These are phyloP conservation scores for Cymbidium sinense DNA, from an alignment of 106 monocot genomes.

Conservation along the genomic window DNA sequence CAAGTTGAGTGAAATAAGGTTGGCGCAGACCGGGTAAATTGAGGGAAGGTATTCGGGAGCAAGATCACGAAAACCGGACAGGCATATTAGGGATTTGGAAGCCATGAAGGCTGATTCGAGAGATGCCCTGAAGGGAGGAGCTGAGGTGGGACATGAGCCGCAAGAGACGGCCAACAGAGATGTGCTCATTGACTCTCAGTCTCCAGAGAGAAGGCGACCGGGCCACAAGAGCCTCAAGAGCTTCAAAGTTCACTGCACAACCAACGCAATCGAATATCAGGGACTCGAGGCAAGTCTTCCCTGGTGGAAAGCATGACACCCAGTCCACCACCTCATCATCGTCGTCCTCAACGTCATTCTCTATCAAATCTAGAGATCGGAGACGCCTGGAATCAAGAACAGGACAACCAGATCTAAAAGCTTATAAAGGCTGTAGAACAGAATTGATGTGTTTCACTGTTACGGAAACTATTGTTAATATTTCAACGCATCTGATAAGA, in stretches of 20 bases:
- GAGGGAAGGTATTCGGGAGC: slow-evolving; percentile 36
- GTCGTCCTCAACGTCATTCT: slow-evolving; percentile 59
- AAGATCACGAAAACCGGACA: slow-evolving; percentile 52
- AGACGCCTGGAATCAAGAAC: slow-evolving; percentile 38
- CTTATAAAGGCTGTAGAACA: neutral
- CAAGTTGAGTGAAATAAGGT: slow-evolving; percentile 58
- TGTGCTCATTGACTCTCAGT: slow-evolving; percentile 35
- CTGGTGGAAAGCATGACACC: slow-evolving; percentile 63
- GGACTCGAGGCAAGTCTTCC: slow-evolving; percentile 49
- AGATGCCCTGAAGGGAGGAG: slow-evolving; percentile 10
- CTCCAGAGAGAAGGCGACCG: slow-evolving; percentile 42
- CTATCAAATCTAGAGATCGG: slow-evolving; percentile 70
- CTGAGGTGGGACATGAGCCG: slow-evolving; percentile 38
- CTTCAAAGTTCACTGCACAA: slow-evolving; percentile 42
- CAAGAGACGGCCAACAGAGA: slow-evolving; percentile 14
- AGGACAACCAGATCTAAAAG: neutral
- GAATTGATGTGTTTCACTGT: neutral
- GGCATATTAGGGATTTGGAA: slow-evolving; percentile 39
- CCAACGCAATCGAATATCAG: slow-evolving; percentile 61
- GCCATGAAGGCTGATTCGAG: slow-evolving; percentile 30
- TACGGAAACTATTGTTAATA: neutral
- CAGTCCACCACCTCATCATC: slow-evolving; percentile 49
- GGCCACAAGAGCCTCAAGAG: slow-evolving; percentile 54
- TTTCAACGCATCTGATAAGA: neutral
- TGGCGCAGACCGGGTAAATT: slow-evolving; percentile 51